Conservation (phyloP, 352 stramenopile genomes). For the Pythium apleroticum region DNA sequence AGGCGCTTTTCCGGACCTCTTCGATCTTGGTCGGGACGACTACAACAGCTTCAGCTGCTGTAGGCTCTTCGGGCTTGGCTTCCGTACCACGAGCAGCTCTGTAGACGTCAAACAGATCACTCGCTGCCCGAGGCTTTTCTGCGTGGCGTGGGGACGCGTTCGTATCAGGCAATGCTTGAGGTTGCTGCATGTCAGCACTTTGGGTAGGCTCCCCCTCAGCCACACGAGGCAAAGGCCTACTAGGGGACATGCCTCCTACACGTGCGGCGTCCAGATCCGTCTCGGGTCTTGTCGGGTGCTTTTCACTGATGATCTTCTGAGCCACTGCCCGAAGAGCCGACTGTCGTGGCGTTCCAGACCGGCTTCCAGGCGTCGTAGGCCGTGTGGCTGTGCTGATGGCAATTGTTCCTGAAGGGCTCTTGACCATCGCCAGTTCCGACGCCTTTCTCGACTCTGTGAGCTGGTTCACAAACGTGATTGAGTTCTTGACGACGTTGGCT, state of each 20-base stretch:
- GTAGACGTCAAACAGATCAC: slow-evolving; percentile 15
- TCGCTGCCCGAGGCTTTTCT: neutral
- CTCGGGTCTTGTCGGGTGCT: neutral
- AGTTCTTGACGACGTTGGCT: slow-evolving; percentile 48
- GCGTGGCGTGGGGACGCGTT: neutral
- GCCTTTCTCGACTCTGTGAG: slow-evolving; percentile 27
- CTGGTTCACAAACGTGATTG: slow-evolving; percentile 39
- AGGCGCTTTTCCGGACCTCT: slow-evolving; percentile 52
- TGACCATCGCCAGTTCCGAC: slow-evolving; percentile 14
- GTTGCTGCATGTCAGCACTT: neutral
- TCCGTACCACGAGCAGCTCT: slow-evolving; percentile 1
- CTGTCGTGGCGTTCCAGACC: slow-evolving; percentile 9
- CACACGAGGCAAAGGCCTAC: neutral
- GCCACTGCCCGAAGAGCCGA: slow-evolving; percentile 41
- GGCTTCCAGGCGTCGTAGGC: neutral
- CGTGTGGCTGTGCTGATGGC: too few relatives aligned
- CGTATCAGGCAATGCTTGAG: neutral
- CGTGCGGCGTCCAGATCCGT: neutral
- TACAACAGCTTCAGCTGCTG: neutral
- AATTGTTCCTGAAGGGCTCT: neutral
- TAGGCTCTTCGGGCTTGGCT: neutral
- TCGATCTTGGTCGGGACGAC: slow-evolving; percentile 16
- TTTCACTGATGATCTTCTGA: slow-evolving; percentile 35
- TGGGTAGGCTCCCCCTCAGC: neutral
- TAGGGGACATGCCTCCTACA: neutral